These are phyloP conservation scores for Fusarium decemcellulare DNA, from an alignment of 2,329 filamentous ascomycete genomes.

Conservation along the genomic window DNA sequence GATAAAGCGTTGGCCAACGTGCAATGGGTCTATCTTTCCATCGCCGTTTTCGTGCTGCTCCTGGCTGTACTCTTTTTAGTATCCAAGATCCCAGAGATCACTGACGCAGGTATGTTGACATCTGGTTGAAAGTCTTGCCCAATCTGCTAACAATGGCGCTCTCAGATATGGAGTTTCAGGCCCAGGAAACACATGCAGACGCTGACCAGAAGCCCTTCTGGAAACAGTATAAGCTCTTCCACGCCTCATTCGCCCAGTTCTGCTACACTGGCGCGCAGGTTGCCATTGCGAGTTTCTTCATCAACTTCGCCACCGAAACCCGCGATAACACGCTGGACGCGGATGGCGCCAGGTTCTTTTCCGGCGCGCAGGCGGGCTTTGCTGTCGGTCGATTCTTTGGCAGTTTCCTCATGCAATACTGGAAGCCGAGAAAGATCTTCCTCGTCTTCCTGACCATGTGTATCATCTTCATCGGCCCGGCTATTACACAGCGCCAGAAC, in stretches of 20 bases:
- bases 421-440: constrained; percentile 78
- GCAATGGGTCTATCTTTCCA: constrained; percentile 83
- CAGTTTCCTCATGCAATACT: constrained; percentile 75
- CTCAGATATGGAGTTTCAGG: constrained; percentile 75
- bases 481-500: constrained; percentile 63
- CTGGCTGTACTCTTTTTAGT: constrained; percentile 78
- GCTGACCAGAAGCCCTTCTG: constrained; percentile 73
- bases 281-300: constrained; percentile 77
- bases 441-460: constrained; percentile 74
- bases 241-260: constrained; percentile 82
- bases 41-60: constrained; percentile 78
- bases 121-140: fast-evolving
- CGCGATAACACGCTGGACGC: constrained; percentile 64
- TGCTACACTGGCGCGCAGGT: constrained; percentile 83
- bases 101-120: constrained; percentile 57
- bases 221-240: constrained; percentile 83
- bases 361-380: constrained; percentile 81
- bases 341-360: constrained; percentile 76
- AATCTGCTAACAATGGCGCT: constrained; percentile 15
- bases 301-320: constrained; percentile 79
- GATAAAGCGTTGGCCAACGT: constrained; percentile 74
- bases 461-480: constrained; percentile 72
- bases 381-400: constrained; percentile 80
- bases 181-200: constrained; percentile 65
- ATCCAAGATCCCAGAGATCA: constrained; percentile 79